phyloP scores from a whole-genome alignment of 2,329 filamentous ascomycete genomes.

The Ophiostoma himal-ulmi region DNA sequence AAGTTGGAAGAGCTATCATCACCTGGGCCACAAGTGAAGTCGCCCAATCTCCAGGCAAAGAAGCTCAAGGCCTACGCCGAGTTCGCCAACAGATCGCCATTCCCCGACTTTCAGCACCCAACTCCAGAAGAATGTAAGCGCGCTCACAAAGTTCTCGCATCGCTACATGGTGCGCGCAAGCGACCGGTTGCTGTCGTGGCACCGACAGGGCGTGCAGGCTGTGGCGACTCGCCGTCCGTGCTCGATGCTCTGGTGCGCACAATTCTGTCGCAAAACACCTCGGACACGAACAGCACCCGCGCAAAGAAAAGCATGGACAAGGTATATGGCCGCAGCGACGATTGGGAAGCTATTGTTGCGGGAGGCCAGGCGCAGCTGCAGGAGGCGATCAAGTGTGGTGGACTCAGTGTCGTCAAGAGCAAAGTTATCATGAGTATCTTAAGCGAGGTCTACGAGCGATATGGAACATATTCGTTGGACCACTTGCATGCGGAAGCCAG shows the following conservation, averaged over 20 bases:
- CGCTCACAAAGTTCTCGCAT: not conserved
- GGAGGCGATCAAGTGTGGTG: conserved; percentile 11
- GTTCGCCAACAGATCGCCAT: conserved; percentile 10
- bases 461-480: conserved; percentile 6
- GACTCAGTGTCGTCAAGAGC: conserved; percentile 8
- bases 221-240: conserved; percentile 6
- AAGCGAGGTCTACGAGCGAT: not conserved
- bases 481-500: conserved; percentile 6
- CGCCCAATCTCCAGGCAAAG: not conserved
- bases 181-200: not conserved
- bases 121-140: conserved; percentile 10
- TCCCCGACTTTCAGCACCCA: conserved; percentile 11
- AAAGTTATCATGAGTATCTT: conserved; percentile 3
- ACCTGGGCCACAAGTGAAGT: not conserved
- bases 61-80: conserved; percentile 7
- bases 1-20: not conserved
- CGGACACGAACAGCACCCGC: conserved; percentile 6
- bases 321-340: conserved; percentile 12
- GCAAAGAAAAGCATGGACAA: conserved; percentile 13
- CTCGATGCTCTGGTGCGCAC: conserved; percentile 14
- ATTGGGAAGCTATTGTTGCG: conserved; percentile 3
- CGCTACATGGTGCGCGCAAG: conserved; percentile 7
- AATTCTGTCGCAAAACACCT: conserved; percentile 12
- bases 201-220: not conserved
- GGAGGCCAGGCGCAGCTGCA: conserved; percentile 13